phyloP scores from a whole-genome alignment of 768 basidiomycete genomes.

The Nevesoporus exiguus region DNA sequence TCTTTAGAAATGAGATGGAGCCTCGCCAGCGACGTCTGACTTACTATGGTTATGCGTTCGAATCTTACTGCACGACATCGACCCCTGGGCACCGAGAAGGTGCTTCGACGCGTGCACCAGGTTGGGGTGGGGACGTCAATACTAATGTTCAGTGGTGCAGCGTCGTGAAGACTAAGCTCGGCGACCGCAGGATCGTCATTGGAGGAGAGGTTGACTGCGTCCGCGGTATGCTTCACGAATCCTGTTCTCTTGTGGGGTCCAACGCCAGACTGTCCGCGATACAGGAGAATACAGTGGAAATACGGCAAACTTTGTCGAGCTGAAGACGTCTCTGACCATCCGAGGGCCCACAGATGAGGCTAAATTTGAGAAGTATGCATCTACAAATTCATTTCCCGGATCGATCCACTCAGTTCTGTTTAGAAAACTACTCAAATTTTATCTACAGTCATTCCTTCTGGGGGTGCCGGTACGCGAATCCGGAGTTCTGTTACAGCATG shows the following conservation, averaged over 20 bases:
- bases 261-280: too few relatives aligned
- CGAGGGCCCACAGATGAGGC: constrained; percentile 58
- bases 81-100: constrained; percentile 21
- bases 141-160: constrained; percentile 91
- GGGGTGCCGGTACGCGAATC: constrained; percentile 72
- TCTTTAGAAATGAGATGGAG: constrained; percentile 58
- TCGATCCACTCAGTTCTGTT: constrained; percentile 4
- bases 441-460: constrained; percentile 87
- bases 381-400: neutral
- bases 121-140: constrained; percentile 80
- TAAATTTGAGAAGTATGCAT: constrained; percentile 73
- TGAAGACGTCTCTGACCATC: constrained; percentile 82
- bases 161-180: constrained; percentile 83
- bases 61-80: constrained; percentile 74
- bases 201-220: constrained; percentile 94
- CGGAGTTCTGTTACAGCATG: neutral
- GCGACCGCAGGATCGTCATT: constrained; percentile 64
- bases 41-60: constrained; percentile 89
- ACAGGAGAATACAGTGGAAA: constrained; percentile 58
- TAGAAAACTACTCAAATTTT: constrained; percentile 90
- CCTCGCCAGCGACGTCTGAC: constrained; percentile 59
- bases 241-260: neutral
- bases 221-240: constrained; percentile 46
- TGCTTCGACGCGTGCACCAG: constrained; percentile 32
- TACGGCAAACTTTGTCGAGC: constrained; percentile 72